Conservation (phyloP, 176 grass and related monocot genomes). For the Eremochloa ophiuroides region DNA sequence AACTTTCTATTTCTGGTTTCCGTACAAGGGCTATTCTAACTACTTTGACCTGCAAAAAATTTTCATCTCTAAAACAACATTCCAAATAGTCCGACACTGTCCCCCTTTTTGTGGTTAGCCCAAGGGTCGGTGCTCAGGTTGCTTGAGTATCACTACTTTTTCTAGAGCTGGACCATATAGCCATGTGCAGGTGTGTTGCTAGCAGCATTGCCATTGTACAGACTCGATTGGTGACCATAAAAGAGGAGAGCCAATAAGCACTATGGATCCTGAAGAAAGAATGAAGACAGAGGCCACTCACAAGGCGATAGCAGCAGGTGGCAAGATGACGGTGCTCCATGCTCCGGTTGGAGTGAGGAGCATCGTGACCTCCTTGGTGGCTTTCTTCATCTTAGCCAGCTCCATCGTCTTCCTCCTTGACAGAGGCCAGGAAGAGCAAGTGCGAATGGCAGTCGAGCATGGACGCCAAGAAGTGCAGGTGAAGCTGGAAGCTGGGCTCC, state of each 20-base stretch:
- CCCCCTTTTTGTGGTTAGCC: slow-evolving; percentile 9
- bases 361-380: slow-evolving; percentile 42
- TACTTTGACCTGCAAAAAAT: background rate
- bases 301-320: too few species aligned
- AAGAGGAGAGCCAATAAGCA: background rate
- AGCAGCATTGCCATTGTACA: background rate
- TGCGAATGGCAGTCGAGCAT: slow-evolving; percentile 21
- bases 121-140: slow-evolving; percentile 36
- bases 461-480: slow-evolving; percentile 24
- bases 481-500: background rate
- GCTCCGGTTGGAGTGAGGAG: slow-evolving; percentile 34
- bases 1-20: background rate
- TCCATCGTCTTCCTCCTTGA: slow-evolving; percentile 40
- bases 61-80: background rate
- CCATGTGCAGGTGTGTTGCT: background rate
- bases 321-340: slow-evolving; percentile 36
- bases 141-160: background rate
- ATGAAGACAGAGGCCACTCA: slow-evolving; percentile 22
- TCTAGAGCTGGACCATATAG: background rate
- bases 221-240: slow-evolving; percentile 5
- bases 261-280: background rate
- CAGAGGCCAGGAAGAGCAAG: slow-evolving; percentile 34
- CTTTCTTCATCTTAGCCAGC: slow-evolving; percentile 57
- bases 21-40: background rate
- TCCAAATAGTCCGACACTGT: background rate